phyloP scores from a whole-genome alignment of 2,329 filamentous ascomycete genomes.

The Cucurbitaria berberidis region DNA sequence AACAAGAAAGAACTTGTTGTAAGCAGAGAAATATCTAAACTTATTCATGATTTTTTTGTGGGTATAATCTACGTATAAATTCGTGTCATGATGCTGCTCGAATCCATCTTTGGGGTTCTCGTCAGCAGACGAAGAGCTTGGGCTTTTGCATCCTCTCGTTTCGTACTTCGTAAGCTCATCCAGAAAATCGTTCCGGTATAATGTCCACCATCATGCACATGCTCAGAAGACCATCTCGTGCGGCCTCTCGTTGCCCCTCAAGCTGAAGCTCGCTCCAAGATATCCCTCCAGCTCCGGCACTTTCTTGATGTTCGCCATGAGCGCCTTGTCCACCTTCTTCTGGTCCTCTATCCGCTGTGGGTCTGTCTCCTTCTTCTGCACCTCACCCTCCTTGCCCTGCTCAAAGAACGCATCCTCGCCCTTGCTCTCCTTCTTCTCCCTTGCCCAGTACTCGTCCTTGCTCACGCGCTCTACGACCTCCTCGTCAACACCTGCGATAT shows the following conservation, averaged over 20 bases:
- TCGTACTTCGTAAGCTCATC: neutral
- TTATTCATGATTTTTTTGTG: constrained; percentile 9
- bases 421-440: constrained; percentile 91
- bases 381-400: constrained; percentile 92
- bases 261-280: constrained; percentile 91
- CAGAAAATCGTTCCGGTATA: no score
- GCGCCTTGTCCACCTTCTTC: constrained; percentile 95
- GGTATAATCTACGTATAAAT: constrained; percentile 23
- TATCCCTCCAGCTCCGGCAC: constrained; percentile 90
- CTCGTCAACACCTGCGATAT: constrained; percentile 79
- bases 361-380: constrained; percentile 91
- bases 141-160: neutral
- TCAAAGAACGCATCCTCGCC: constrained; percentile 98
- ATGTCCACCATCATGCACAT: neutral
- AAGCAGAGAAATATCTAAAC: neutral
- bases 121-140: neutral
- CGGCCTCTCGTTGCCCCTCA: constrained; percentile 98
- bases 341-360: constrained; percentile 93
- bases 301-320: constrained; percentile 96
- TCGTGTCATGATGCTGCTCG: constrained; percentile 5
- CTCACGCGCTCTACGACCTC: constrained; percentile 77
- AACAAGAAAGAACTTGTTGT: no score
- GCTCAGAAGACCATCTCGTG: constrained; percentile 96
- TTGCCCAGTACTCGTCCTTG: constrained; percentile 87
- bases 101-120: neutral